A percentile compares a stretch with the other conserved stretches of the same genome.
phyloP scores from a whole-genome alignment of 202 grass and related monocot species.

The Eragrostis tef region DNA sequence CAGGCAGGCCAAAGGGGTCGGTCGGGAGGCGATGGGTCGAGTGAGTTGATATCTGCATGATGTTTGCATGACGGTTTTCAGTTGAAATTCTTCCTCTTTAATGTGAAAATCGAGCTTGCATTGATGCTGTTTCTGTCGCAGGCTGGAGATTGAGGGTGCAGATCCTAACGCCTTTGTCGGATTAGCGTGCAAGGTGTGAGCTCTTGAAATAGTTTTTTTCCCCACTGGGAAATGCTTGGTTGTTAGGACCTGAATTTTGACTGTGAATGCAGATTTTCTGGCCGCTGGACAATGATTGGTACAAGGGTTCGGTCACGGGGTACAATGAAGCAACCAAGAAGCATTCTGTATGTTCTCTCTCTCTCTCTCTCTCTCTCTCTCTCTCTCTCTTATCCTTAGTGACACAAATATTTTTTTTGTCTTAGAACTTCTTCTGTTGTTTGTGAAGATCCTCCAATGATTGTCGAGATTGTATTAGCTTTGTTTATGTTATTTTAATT shows the following conservation, averaged over 20 bases:
- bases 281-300: constrained; percentile 95
- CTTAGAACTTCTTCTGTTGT: constrained; percentile 9
- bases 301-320: constrained; percentile 69
- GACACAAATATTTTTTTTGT: constrained; percentile 15
- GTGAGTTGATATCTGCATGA: constrained; percentile 62
- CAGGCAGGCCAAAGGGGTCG: constrained; percentile 37
- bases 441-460: not conserved
- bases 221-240: not conserved
- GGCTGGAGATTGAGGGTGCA: constrained; percentile 66
- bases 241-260: constrained; percentile 32
- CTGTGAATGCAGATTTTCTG: constrained; percentile 73
- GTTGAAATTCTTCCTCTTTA: not conserved
- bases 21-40: constrained; percentile 78
- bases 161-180: constrained; percentile 67
- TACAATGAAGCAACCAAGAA: constrained; percentile 69
- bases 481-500: constrained; percentile 14
- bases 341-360: constrained; percentile 70
- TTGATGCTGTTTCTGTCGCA: constrained; percentile 49
- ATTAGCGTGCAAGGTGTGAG: constrained; percentile 80
- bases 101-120: constrained; percentile 4
- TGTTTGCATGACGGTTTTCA: constrained; percentile 30
- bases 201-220: not conserved
- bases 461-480: constrained; percentile 15
- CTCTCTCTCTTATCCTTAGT: constrained; percentile 32
- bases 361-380: no score